Evolutionary conservation across 495 filamentous ascomycete species (phyloP).

Genomic region (Viridothelium virens): DNA sequence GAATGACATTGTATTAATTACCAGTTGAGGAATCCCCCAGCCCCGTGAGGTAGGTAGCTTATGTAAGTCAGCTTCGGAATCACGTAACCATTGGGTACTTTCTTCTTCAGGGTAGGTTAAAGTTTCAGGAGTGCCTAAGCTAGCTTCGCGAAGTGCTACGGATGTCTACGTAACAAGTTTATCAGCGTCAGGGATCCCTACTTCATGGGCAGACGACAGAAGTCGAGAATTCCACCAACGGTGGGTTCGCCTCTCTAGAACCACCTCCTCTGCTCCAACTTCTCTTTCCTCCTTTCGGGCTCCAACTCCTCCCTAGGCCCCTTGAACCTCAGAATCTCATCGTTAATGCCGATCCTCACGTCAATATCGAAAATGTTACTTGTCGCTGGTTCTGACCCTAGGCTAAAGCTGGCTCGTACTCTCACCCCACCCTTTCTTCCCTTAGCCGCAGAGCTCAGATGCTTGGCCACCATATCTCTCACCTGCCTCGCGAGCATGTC

Average conservation of each 20-base stretch:
- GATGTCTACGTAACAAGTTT: too few species aligned
- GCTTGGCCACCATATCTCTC: conserved; percentile 24
- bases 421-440: conserved; percentile 27
- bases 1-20: too few species aligned
- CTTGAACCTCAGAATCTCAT: conserved; percentile 26
- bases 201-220: too few species aligned
- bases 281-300: conserved; percentile 17
- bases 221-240: neutral
- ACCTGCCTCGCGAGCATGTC: conserved; percentile 27
- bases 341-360: conserved; percentile 25
- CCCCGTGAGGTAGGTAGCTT: too few species aligned
- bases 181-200: too few species aligned
- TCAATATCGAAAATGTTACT: conserved; percentile 34
- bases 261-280: conserved; percentile 24
- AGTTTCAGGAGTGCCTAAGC: too few species aligned
- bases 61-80: too few species aligned
- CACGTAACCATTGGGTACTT: too few species aligned
- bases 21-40: too few species aligned
- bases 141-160: too few species aligned
- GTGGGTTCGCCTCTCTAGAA: conserved; percentile 15
- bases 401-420: conserved; percentile 32
- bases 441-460: conserved; percentile 29
- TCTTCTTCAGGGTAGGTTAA: too few species aligned
- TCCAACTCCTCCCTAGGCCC: conserved; percentile 34
- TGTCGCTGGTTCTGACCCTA: conserved; percentile 17